phyloP scores from a whole-genome alignment of 1,139 yeast species.

The Candida buenavistaensis region DNA sequence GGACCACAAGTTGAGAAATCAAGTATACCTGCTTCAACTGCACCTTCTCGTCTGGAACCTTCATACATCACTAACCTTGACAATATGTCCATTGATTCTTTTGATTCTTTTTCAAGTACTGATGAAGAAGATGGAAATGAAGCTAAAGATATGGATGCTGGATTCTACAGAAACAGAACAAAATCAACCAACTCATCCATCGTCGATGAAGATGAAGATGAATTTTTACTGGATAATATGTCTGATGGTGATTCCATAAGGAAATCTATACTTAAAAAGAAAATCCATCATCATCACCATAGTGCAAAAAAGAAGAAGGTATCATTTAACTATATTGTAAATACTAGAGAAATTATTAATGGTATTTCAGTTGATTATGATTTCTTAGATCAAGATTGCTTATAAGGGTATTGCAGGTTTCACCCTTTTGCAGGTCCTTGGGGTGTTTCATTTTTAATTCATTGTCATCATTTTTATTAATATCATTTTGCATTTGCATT shows the following conservation, averaged over 20 bases:
- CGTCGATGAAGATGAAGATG: slow-evolving; percentile 12
- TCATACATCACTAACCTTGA: not conserved
- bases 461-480: not conserved
- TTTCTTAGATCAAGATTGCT: slow-evolving; percentile 34
- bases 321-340: slow-evolving; percentile 41
- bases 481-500: too few species aligned
- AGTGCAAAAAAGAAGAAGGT: slow-evolving; percentile 25
- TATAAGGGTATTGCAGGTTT: too few species aligned
- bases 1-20: slow-evolving; percentile 35
- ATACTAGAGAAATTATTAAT: slow-evolving; percentile 44
- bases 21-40: slow-evolving; percentile 3
- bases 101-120: slow-evolving; percentile 5
- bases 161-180: not conserved
- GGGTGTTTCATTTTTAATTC: not conserved
- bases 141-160: not conserved
- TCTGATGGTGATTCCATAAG: not conserved
- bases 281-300: slow-evolving; percentile 4
- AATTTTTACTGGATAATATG: slow-evolving; percentile 1
- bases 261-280: slow-evolving; percentile 3
- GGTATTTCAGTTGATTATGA: slow-evolving; percentile 46
- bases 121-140: slow-evolving; percentile 4
- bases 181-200: slow-evolving; percentile 4
- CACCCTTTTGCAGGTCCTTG: not conserved
- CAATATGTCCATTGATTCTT: slow-evolving; percentile 2
- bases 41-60: not conserved